Evolutionary conservation across 2,329 filamentous ascomycete species (phyloP).

Genomic region (Fonsecaea multimorphosa): DNA sequence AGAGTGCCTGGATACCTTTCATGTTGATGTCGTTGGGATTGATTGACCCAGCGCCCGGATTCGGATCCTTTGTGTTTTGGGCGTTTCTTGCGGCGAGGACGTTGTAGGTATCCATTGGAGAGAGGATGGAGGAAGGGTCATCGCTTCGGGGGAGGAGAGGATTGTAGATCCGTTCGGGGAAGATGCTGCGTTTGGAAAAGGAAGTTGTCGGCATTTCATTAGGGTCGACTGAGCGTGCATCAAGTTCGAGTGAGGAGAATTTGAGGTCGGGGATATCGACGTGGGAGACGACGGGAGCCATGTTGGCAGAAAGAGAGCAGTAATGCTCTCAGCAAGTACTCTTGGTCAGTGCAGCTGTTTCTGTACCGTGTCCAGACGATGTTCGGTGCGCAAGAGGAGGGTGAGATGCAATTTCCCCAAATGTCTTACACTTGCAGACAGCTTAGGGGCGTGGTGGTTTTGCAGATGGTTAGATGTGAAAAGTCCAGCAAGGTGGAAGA

Average conservation of each 20-base stretch:
- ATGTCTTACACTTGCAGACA: not conserved
- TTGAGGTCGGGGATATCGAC: conserved; percentile 35
- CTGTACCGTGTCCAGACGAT: not conserved
- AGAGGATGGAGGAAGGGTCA: conserved; percentile 31
- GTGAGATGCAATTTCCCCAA: not conserved
- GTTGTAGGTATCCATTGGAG: conserved; percentile 41
- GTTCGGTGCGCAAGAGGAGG: not conserved
- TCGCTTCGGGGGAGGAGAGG: conserved; percentile 29
- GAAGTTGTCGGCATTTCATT: conserved; percentile 12
- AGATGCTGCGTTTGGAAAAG: conserved; percentile 23
- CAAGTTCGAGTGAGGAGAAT: conserved; percentile 40
- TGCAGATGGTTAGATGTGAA: not conserved
- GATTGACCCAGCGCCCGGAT: conserved; percentile 46
- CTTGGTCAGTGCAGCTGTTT: conserved; percentile 11
- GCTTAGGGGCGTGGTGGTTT: not conserved
- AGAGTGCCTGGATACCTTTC: conserved; percentile 78
- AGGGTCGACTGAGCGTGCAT: conserved; percentile 30
- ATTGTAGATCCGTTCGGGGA: conserved; percentile 17
- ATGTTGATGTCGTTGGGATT: conserved; percentile 54
- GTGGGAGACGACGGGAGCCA: conserved; percentile 32
- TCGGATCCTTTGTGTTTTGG: conserved; percentile 37
- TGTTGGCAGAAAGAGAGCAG: conserved; percentile 21
- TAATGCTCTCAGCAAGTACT: not conserved
- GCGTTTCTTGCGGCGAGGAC: conserved; percentile 42
- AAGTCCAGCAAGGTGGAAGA: not conserved